Evolutionary conservation across 331 rosid species (phyloP), one percentile per base, ranked within the genome.

Genomic region (Saraca asoca): DNA sequence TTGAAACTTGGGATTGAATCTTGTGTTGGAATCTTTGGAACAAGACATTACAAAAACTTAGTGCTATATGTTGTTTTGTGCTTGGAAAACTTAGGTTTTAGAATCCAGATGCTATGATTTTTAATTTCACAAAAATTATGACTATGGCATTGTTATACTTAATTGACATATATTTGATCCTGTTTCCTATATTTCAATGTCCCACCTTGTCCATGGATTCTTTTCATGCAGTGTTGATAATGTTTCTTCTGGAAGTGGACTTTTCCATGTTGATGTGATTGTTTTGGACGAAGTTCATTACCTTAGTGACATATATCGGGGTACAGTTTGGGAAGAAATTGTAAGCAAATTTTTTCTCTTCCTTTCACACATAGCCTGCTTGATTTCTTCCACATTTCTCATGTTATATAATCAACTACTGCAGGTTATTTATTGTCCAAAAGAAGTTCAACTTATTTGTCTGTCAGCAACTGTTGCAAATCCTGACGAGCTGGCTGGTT

Each of bases 211-310:
- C 74, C 53, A 67, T 31, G 41, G 33, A 12, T n/a, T 39, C 49
- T 70, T 67, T 62, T 50, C 69, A 57, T 80, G 87, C 91, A 93
- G 98, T 58, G 96, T 93, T 69, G 97, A 97, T 69, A 85, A 74
- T 81, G 72, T 71, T 74, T 87, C 98, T 77, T 86, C 95, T 62
- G 83, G 88, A 53, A 71, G 89, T 66, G 85, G 91, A 55, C 96
- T 93, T 66, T 88, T 82, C 64, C 83, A 84, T 55, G 98, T 93
- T 51, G 96, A 93, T 73, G 97, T 85, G 51, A 93, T 93, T 62
- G 91, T 93, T 69, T 81, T 93, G 83, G 98, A 93, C 58, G 98
- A 93, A 83, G 98, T 93, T 81, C 98, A 93, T 86, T 93, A 93
- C 74, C 88, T 93, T 38, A 93, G 98, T 52, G 98, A 93, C 79